Evolutionary conservation across 2,329 filamentous ascomycete species (phyloP), one percentile per base, ranked within the genome.

Genomic region (Ophiostoma sp.): DNA sequence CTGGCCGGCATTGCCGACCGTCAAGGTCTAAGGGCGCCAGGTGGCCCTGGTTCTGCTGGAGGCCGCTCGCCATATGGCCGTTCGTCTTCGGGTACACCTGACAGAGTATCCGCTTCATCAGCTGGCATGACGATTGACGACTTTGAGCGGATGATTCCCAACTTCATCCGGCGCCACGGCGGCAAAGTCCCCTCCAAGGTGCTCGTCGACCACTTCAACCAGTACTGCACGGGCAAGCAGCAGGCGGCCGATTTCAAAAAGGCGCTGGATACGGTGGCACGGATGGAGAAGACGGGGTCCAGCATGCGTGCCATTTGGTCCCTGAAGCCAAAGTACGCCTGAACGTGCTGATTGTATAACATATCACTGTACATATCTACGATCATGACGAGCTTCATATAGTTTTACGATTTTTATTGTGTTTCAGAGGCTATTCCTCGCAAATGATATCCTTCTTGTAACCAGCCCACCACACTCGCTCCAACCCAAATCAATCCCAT

Each of bases 141-240:
- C 74, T 93, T 93, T 78, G 85, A 89, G 76, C 85, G 85, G 68
- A 85, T 93, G 85, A 97, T 98, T 73, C 90, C 91, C 52, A 88
- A 91, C 57, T 98, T 94, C 77, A 90, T 98, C 76, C 86, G 87
- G 61, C 86, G 89, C 31, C 94, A 97, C 72, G 92, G 93, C 11
- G 94, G 94, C 3, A 87, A 89, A 45, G 93, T 93, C 6, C 90
- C 93, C 5, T 95, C 92, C 57, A 94, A 97, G 83, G 91, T 94
- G 85, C 82, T 98, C 61, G 92, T 97, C 31, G 93, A 97, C 78
- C 94, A 97, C 79, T 98, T 98, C 81, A 93, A 95, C 81, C 89
- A 89, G 17, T 92, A 90, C 78, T 97, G 94, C 79, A 88, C 87
- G 28, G 92, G 89, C 59, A 82, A 86, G 33, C 87, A 89, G 75